phyloP scores from a whole-genome alignment of 257 asterid species.

The Jasminum sambac region DNA sequence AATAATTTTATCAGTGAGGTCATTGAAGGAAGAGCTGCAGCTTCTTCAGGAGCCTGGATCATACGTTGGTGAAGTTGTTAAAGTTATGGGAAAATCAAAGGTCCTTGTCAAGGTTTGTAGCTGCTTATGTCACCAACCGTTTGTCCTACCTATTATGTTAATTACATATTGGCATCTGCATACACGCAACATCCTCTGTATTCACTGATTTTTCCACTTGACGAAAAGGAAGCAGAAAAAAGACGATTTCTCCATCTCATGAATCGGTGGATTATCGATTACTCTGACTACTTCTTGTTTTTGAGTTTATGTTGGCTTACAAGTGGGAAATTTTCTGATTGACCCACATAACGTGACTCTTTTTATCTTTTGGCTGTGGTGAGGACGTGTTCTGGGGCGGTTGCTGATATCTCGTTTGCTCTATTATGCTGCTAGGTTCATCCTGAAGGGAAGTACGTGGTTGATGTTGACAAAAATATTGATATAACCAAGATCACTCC shows the following conservation, averaged over 20 bases:
- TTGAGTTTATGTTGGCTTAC: background rate
- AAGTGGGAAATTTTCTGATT: background rate
- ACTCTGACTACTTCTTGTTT: background rate
- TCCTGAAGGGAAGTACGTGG: conserved; percentile 87
- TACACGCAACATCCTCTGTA: background rate
- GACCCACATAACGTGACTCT: background rate
- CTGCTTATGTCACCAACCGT: background rate
- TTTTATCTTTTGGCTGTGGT: background rate
- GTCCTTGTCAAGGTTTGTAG: conserved; percentile 85
- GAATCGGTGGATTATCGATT: background rate
- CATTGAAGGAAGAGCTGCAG: conserved; percentile 88
- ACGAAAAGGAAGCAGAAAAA: background rate
- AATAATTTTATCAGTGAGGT: conserved; percentile 73
- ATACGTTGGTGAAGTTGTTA: conserved; percentile 97
- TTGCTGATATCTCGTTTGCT: conserved; percentile 17
- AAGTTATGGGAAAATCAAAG: conserved; percentile 96
- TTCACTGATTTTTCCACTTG: background rate
- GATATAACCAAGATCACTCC: conserved; percentile 59
- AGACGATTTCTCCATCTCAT: background rate
- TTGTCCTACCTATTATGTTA: background rate
- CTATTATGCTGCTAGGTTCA: conserved; percentile 56
- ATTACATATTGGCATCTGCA: background rate
- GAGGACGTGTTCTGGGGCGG: background rate
- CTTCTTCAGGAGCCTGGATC: conserved; percentile 98
- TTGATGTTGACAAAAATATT: conserved; percentile 53